These are phyloP conservation scores for Chytriomyces confervae DNA, from an alignment of 192 early-diverging fungal species.

Conservation along the genomic window DNA sequence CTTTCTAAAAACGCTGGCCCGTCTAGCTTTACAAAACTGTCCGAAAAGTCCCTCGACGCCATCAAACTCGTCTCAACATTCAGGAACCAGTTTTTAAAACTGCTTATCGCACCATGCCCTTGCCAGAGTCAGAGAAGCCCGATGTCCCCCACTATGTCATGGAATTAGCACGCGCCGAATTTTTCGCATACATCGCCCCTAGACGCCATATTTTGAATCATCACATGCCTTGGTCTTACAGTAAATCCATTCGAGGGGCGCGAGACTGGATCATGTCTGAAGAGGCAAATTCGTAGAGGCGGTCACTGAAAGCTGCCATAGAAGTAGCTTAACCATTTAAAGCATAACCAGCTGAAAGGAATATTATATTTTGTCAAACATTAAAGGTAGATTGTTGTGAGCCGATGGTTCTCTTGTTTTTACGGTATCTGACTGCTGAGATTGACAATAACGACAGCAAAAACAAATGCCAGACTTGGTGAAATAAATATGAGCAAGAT, in stretches of 20 bases:
- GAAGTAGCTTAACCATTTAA: too few relatives aligned
- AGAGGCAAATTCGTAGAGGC: neutral
- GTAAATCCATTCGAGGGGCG: slow-evolving; percentile 27
- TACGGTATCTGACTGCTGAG: too few relatives aligned
- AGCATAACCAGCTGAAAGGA: too few relatives aligned
- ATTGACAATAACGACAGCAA: too few relatives aligned
- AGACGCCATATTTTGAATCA: slow-evolving; percentile 37
- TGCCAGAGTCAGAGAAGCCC: slow-evolving; percentile 27
- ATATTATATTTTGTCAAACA: too few relatives aligned
- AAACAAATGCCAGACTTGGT: too few relatives aligned
- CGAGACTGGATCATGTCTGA: slow-evolving; percentile 27
- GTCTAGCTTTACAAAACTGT: slow-evolving; percentile 36
- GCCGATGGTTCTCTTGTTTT: too few relatives aligned
- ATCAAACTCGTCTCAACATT: slow-evolving; percentile 16
- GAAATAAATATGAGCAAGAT: too few relatives aligned
- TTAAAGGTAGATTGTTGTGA: too few relatives aligned
- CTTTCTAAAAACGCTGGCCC: neutral
- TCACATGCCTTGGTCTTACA: slow-evolving; percentile 40
- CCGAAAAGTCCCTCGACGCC: slow-evolving; percentile 31
- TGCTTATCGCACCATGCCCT: slow-evolving; percentile 22
- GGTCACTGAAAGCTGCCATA: too few relatives aligned
- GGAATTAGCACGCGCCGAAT: slow-evolving; percentile 21
- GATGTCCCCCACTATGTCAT: slow-evolving; percentile 40
- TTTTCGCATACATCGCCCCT: slow-evolving; percentile 34
- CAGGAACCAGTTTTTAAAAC: slow-evolving; percentile 10